Conservation (phyloP, 78 protist genomes). For the Dictyostelium intermedium region DNA sequence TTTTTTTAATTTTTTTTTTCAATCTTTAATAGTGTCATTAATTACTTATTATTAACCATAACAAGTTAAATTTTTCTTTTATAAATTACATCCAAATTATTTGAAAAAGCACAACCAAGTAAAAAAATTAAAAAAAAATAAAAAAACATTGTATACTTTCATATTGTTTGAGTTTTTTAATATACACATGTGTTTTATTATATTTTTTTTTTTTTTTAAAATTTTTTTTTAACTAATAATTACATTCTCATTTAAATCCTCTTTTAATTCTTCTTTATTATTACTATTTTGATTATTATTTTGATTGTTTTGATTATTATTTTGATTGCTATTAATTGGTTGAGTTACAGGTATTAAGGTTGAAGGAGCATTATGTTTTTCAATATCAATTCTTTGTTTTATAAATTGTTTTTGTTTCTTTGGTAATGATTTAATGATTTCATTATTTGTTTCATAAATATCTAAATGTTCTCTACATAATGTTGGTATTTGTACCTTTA, state of each 20-base stretch:
- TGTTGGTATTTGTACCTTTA: slow-evolving; percentile 48
- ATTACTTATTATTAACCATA: background rate
- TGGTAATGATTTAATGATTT: slow-evolving; percentile 6
- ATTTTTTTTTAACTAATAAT: too few relatives aligned
- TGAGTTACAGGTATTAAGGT: background rate
- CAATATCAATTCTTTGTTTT: slow-evolving; percentile 10
- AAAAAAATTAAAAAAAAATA: too few relatives aligned
- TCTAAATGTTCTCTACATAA: slow-evolving; percentile 68
- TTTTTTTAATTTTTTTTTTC: too few relatives aligned
- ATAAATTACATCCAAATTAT: too few relatives aligned
- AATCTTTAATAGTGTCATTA: background rate
- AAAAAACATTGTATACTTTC: too few relatives aligned
- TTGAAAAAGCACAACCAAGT: too few relatives aligned
- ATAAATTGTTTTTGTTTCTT: slow-evolving; percentile 25
- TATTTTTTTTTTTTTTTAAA: background rate
- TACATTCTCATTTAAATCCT: background rate
- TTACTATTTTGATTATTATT: background rate
- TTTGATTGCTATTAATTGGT: too few relatives aligned
- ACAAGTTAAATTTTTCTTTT: too few relatives aligned
- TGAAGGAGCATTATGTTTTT: slow-evolving; percentile 1
- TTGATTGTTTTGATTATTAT: background rate
- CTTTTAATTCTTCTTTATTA: background rate
- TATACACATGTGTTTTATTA: background rate
- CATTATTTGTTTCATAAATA: slow-evolving; percentile 3
- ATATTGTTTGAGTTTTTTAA: too few relatives aligned